Base-by-base conservation (phyloP, 2,329 filamentous ascomycete species). In the Fusarium euwallaceae region DNA sequence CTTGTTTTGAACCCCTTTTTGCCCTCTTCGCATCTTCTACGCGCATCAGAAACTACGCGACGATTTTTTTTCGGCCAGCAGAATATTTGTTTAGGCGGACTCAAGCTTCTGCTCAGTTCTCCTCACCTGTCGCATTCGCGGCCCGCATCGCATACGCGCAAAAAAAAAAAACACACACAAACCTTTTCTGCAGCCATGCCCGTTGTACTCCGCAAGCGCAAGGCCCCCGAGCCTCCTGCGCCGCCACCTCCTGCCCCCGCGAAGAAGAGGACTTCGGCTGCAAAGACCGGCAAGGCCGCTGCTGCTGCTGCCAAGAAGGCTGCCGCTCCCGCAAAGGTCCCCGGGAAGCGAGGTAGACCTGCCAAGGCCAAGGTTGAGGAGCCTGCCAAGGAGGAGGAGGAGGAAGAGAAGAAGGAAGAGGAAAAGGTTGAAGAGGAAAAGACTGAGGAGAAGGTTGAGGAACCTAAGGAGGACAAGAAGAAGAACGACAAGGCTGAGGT, bases 151-250 rank as follows among this genome's bases (percentile, higher is more conserved):
- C 66, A 63, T 37, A 43, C 63, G 65, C 69, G 60, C 65, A 59
- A 45, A 64, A 65, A 67, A 64, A 61, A 67, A 72, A 64, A 53
- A 32, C 8, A 32, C 9, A 32, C 29, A 32, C 29, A 32, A 32
- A 32, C 29, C 29, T 36, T 36, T 55, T 61, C 55, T 58, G 17
- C 66, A 43, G 22, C 22, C 69, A 91, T 91, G 90, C 87, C 88
- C 72, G 85, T 88, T 76, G 88, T 88, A 78, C 85, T 91, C 51
- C 87, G 90, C 83, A 91, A 91, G 84, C 89, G 90, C 85, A 91
- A 91, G 83, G 88, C 88, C 75, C 56, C 22, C 17, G 56, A 59
- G 56, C 82, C 86, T 68, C 82, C 84, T 62, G 83, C 86, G 70
- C 84, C 87, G 73, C 84, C 87, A 17, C 84, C 87, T 17, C 83